A percentile compares a stretch with the other conserved stretches of the same genome.
Evolutionary conservation across 148 eudicot genomes (phyloP).

Genomic region (Rheum nobile): DNA sequence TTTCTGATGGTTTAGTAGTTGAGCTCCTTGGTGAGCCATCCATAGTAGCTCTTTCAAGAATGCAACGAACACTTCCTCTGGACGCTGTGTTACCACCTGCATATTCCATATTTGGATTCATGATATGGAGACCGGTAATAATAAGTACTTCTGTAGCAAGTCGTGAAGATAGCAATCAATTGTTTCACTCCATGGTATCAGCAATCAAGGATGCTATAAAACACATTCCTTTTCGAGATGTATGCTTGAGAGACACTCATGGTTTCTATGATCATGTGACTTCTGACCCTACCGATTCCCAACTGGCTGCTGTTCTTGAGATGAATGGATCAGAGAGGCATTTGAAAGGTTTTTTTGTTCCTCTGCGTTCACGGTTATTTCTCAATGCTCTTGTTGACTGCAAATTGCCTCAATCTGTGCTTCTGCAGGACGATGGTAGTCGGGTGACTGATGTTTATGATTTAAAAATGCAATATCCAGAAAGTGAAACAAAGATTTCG

Average conservation of each 20-base stretch:
- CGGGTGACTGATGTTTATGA: conserved; percentile 34
- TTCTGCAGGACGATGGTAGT: conserved; percentile 33
- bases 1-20: conserved; percentile 77
- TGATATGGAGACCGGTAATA: conserved; percentile 78
- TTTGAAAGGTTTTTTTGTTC: conserved; percentile 53
- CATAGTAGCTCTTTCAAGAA: conserved; percentile 70
- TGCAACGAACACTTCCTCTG: conserved; percentile 83
- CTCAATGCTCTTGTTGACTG: conserved; percentile 82
- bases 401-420: conserved; percentile 42
- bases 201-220: conserved; percentile 70
- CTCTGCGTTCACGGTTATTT: conserved; percentile 82
- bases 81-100: conserved; percentile 80
- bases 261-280: conserved; percentile 62
- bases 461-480: conserved; percentile 30
- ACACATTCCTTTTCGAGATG: conserved; percentile 91
- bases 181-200: conserved; percentile 45
- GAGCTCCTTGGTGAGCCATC: conserved; percentile 94
- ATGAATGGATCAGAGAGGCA: conserved; percentile 48
- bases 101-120: conserved; percentile 75
- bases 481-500: conserved; percentile 54
- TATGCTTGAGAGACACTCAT: conserved; percentile 66
- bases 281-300: conserved; percentile 69
- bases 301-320: conserved; percentile 74
- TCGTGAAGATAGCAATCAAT: conserved; percentile 60
- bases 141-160: conserved; percentile 27